A percentile compares a stretch with the other conserved stretches of the same genome.
Conservation (phyloP, 352 stramenopile species). For the Pelagophyceae sp. region DNA sequence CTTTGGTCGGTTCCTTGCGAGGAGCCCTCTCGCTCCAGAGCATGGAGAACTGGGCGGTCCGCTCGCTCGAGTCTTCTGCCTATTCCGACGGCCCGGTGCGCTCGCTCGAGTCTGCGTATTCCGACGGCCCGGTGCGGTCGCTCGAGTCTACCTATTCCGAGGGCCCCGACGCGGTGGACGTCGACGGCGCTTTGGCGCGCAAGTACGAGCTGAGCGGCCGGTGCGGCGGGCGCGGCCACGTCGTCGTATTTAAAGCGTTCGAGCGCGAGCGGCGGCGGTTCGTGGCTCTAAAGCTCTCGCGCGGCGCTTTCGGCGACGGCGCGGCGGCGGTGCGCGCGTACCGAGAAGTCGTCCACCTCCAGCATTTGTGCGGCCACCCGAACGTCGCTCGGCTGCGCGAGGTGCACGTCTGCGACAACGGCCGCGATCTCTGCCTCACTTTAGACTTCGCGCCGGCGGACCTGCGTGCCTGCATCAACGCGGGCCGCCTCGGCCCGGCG, state of each 20-base stretch:
- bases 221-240: neutral
- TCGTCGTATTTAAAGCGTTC: neutral
- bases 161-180: neutral
- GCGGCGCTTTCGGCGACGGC: neutral
- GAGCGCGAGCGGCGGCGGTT: slow-evolving; percentile 5
- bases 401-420: neutral
- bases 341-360: slow-evolving; percentile 10
- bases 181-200: neutral
- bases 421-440: neutral
- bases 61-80: too few species aligned
- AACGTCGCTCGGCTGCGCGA: neutral
- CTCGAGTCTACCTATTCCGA: too few species aligned
- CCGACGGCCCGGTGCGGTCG: too few species aligned
- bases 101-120: too few species aligned
- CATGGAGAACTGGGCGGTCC: too few species aligned
- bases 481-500: neutral
- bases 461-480: neutral
- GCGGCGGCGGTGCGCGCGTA: neutral
- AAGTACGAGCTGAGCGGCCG: neutral
- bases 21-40: too few species aligned
- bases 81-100: too few species aligned
- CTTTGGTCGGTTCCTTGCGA: too few species aligned
- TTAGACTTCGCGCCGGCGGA: neutral
- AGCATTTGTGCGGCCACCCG: neutral
- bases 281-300: neutral